Evolutionary conservation across 331 rosid genomes (phyloP).

Genomic region (Stylosanthes scabra): DNA sequence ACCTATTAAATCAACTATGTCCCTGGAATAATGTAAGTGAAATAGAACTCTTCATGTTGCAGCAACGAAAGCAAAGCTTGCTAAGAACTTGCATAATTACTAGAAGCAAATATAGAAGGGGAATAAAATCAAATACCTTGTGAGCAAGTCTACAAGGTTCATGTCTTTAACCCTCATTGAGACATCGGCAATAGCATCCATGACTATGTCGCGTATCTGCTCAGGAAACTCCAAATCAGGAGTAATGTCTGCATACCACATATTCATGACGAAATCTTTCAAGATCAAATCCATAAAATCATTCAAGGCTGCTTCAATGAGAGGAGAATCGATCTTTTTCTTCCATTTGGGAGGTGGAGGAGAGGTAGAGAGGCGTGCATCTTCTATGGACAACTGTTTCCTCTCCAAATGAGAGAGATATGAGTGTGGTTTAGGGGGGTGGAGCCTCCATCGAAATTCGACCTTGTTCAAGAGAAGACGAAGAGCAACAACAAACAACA

Average conservation of each 20-base stretch:
- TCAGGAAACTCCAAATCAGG: constrained; percentile 91
- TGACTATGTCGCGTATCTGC: constrained; percentile 73
- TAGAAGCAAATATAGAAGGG: constrained; percentile 24
- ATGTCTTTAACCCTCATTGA: constrained; percentile 79
- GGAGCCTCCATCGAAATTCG: constrained; percentile 81
- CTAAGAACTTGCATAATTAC: constrained; percentile 14
- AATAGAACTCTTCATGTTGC: no score
- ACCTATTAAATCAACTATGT: constrained; percentile 83
- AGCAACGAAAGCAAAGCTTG: constrained; percentile 32
- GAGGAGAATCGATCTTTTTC: constrained; percentile 83
- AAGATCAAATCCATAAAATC: constrained; percentile 80
- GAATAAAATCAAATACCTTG: constrained; percentile 62
- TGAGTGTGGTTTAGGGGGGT: constrained; percentile 53
- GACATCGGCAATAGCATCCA: constrained; percentile 94
- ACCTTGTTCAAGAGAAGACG: constrained; percentile 76
- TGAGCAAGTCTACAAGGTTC: constrained; percentile 92
- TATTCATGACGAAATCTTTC: constrained; percentile 90
- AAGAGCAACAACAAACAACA: constrained; percentile 62
- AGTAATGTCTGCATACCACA: constrained; percentile 91
- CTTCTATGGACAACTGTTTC: constrained; percentile 75
- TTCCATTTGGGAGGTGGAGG: constrained; percentile 75
- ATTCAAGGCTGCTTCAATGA: constrained; percentile 79
- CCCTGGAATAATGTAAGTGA: constrained; percentile 73
- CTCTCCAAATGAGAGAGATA: constrained; percentile 91
- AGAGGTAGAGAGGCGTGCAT: constrained; percentile 64